Conservation (phyloP, 495 filamentous ascomycete genomes). For the Coniosporium apollinis region DNA sequence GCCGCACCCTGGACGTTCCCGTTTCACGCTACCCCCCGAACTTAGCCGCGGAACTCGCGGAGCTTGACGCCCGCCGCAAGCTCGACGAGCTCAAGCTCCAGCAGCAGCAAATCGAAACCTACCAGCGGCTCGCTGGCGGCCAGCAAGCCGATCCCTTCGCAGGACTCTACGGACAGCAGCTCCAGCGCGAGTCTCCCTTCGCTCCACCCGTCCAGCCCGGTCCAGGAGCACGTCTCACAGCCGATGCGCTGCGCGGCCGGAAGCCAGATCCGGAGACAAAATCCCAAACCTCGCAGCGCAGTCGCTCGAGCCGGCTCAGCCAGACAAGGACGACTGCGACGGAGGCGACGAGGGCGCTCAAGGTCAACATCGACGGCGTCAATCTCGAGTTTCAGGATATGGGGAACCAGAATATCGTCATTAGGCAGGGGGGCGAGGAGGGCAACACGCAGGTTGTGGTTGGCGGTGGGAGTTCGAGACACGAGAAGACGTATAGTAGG, state of each 20-base stretch:
- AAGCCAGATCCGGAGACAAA: background rate
- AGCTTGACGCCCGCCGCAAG: no score
- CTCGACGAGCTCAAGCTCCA: no score
- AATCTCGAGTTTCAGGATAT: conserved; percentile 1
- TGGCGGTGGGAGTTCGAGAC: background rate
- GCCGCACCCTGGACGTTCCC: no score
- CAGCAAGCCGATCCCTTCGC: no score
- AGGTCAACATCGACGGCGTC: background rate
- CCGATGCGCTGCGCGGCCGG: background rate
- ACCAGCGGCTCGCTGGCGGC: no score
- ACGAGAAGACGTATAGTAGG: background rate
- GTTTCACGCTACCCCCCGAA: no score
- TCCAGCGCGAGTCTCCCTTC: no score
- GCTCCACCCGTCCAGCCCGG: background rate
- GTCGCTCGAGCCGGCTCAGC: background rate
- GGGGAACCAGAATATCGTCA: background rate
- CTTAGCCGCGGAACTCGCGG: no score
- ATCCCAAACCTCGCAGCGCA: background rate
- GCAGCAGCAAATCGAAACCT: no score
- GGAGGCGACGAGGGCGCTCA: background rate
- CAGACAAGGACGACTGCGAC: background rate
- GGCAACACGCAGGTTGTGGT: background rate
- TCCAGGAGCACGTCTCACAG: background rate
- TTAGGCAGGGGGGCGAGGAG: background rate
- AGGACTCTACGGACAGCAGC: no score